Base-by-base conservation (phyloP, 257 asterid species). In the Gentiana macrophylla region DNA sequence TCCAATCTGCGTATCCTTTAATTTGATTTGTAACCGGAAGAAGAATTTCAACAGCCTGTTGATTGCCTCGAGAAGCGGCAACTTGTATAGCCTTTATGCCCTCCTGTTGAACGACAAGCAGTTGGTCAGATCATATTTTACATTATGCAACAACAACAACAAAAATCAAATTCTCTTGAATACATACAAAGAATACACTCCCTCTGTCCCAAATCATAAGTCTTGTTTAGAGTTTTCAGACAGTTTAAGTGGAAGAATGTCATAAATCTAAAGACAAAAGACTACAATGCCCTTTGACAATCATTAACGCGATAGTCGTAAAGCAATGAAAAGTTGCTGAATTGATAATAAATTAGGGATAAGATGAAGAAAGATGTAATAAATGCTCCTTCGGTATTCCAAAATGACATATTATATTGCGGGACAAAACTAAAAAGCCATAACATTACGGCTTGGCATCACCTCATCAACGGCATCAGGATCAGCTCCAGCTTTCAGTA, bases 401-500 rank as follows among this genome's bases (percentile, higher is more conserved):
- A 24, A 24, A 24, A 24, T 24, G 24, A 24, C 24, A 24, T 24
- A 24, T 24, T 24, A 24, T 24, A 24, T 24, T 24, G 24, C 24
- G 24, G 24, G 24, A 24, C 24, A 24, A 24, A 24, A 24, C 24
- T 24, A 24, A 12, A 35, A 51, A 33, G n/a, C 55, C 46, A 41
- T 41, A 7, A 5, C 46, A 5, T 41, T 41, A 1, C 46, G 49
- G 35, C 33, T 11, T 38, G 50, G 55, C 50, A 49, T 66, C 78
- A 87, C 98, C 88, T 85, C 95, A 63, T 92, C 97, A 1, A 45
- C 37, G 9, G 75, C 85, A 75, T 88, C 71, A 64, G 98, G 91
- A 76, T 88, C 77, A 63, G 93, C 98, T 69, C 97, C 98, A 65
- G 90, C 94, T 72, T 83, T 78, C 57, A 92, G 62, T 67, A 92